A percentile compares a stretch with the other conserved stretches of the same genome.
Evolutionary conservation across 2,329 filamentous ascomycete genomes (phyloP).

Genomic region (Ceratocystis harringtonii): DNA sequence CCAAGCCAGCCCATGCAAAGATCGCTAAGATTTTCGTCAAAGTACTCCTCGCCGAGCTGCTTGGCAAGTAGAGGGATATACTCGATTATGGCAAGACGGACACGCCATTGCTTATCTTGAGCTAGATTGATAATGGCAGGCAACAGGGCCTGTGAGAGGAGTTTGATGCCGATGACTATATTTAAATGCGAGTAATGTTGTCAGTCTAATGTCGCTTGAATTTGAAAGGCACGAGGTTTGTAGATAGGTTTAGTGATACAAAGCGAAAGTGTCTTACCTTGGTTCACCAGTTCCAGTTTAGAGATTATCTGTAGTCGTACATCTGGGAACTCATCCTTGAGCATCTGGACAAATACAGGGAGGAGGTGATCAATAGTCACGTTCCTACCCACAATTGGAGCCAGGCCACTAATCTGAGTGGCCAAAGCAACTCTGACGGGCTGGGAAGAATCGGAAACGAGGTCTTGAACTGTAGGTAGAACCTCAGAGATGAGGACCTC

Average conservation of each 20-base stretch:
- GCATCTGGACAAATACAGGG: conserved; percentile 98
- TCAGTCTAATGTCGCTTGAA: background rate
- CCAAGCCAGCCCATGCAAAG: conserved; percentile 98
- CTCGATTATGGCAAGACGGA: conserved; percentile 95
- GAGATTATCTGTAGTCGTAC: conserved; percentile 98
- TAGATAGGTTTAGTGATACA: background rate
- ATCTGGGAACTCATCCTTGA: conserved; percentile 98
- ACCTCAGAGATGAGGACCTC: conserved; percentile 85
- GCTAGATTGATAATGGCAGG: conserved; percentile 94
- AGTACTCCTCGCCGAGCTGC: conserved; percentile 92
- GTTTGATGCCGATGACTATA: conserved; percentile 88
- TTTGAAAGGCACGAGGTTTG: background rate
- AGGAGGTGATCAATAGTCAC: conserved; percentile 69
- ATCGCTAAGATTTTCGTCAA: conserved; percentile 89
- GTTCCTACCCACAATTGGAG: conserved; percentile 93
- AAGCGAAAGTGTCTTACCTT: conserved; percentile 40
- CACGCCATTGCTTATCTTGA: conserved; percentile 98
- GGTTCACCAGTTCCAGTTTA: conserved; percentile 96
- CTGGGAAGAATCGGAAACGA: conserved; percentile 90
- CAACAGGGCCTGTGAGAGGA: conserved; percentile 88
- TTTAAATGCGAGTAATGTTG: background rate
- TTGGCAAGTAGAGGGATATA: conserved; percentile 94
- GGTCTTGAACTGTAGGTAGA: conserved; percentile 89
- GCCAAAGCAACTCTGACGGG: conserved; percentile 91
- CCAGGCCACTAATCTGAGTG: conserved; percentile 91